Conservation (phyloP, 75 land plant genomes). For the Picea glauca region DNA sequence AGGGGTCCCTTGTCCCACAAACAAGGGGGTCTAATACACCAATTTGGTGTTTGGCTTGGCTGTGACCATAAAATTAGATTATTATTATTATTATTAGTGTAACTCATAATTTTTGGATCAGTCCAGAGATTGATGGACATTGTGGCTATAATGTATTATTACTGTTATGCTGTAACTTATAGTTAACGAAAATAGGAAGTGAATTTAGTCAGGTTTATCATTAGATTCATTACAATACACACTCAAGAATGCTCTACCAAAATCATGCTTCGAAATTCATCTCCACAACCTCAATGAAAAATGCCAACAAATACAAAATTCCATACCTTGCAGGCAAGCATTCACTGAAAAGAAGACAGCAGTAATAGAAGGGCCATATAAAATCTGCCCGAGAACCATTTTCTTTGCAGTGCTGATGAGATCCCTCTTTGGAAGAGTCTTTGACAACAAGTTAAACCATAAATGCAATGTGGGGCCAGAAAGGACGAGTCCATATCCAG, state of each 20-base stretch:
- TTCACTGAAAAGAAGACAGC: constrained; percentile 68
- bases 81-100: no score
- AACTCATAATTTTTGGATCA: no score
- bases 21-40: no score
- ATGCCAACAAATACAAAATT: neutral
- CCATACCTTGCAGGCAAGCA: constrained; percentile 69
- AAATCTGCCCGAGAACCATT: constrained; percentile 61
- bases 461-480: constrained; percentile 71
- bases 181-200: no score
- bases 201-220: neutral
- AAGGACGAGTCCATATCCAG: constrained; percentile 55
- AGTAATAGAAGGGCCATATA: constrained; percentile 57
- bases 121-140: no score
- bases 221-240: neutral
- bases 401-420: constrained; percentile 57
- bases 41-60: no score
- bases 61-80: no score
- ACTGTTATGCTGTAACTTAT: no score
- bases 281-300: neutral
- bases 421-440: constrained; percentile 48
- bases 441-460: constrained; percentile 69
- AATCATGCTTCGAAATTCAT: neutral
- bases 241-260: no score
- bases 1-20: no score
- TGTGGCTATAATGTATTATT: no score